Evolutionary conservation across 1,284 basidiomycete species (phyloP).

Genomic region (Sanghuangporus baumii): DNA sequence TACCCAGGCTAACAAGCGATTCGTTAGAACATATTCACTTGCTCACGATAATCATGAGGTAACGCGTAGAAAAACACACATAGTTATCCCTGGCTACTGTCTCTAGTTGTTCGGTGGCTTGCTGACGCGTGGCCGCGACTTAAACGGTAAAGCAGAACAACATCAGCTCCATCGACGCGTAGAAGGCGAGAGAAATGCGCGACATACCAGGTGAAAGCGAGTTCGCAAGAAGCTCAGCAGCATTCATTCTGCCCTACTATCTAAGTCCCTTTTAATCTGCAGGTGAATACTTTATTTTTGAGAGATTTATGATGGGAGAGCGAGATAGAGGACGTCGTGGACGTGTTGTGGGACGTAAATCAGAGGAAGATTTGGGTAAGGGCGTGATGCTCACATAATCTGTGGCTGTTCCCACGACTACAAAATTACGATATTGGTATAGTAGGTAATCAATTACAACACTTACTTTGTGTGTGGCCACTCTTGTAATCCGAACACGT

Average conservation of each 20-base stretch:
- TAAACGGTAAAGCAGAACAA: conserved; percentile 27
- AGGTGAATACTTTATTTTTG: background rate
- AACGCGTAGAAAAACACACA: conserved; percentile 38
- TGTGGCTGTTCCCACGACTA: background rate
- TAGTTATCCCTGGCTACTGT: conserved; percentile 81
- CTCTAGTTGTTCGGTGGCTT: conserved; percentile 86
- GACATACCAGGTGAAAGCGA: conserved; percentile 80
- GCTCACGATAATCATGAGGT: background rate
- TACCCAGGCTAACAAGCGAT: conserved; percentile 65
- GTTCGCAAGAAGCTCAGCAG: conserved; percentile 83
- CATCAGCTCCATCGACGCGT: conserved; percentile 14
- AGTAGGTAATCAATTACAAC: background rate
- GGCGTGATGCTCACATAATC: conserved; percentile 3
- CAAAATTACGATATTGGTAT: background rate
- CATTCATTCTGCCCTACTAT: conserved; percentile 65
- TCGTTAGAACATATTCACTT: background rate
- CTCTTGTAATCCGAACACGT: background rate
- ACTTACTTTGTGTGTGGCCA: too few species aligned
- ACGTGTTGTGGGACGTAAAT: conserved; percentile 5
- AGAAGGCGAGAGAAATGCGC: conserved; percentile 18
- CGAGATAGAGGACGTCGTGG: conserved; percentile 3
- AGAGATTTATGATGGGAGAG: background rate
- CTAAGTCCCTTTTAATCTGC: conserved; percentile 17
- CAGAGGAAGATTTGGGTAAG: conserved; percentile 4
- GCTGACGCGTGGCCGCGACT: conserved; percentile 84